Conservation (phyloP, 148 eudicot species). For the Spergularia bocconei region DNA sequence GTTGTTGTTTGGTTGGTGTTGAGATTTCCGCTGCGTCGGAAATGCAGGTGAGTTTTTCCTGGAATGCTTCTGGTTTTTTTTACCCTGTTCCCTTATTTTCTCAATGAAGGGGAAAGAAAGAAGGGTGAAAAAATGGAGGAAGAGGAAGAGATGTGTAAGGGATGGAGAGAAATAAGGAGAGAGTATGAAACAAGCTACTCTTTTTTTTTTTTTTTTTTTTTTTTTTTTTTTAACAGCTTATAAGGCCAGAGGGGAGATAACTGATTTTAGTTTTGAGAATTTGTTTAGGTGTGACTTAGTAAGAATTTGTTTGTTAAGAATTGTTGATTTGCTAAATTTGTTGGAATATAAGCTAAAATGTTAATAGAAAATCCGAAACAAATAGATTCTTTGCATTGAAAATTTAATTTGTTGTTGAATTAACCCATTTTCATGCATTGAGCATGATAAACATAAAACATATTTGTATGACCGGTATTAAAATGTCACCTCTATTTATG, state of each 20-base stretch:
- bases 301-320: slow-evolving; percentile 18
- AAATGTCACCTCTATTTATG: no score
- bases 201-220: neutral
- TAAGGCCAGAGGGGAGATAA: neutral
- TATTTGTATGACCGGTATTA: no score
- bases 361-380: no score
- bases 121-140: neutral
- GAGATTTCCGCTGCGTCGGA: slow-evolving; percentile 65
- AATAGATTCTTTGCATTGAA: no score
- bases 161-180: slow-evolving; percentile 40
- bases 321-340: slow-evolving; percentile 17
- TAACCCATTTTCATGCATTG: no score
- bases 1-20: slow-evolving; percentile 28
- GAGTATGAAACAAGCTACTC: neutral
- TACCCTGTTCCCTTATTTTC: slow-evolving; percentile 40
- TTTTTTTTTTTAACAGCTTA: neutral
- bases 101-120: slow-evolving; percentile 20
- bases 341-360: neutral
- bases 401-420: no score
- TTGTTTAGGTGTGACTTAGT: slow-evolving; percentile 7
- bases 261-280: slow-evolving; percentile 1
- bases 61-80: slow-evolving; percentile 31
- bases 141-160: slow-evolving; percentile 12
- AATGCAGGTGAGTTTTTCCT: slow-evolving; percentile 30
- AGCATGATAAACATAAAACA: no score